Percentiles rank a stretch among this genome's conserved stretches.
These are phyloP conservation scores for Macrophomina tecta DNA, from an alignment of 2,329 filamentous ascomycete genomes.

Conservation along the genomic window DNA sequence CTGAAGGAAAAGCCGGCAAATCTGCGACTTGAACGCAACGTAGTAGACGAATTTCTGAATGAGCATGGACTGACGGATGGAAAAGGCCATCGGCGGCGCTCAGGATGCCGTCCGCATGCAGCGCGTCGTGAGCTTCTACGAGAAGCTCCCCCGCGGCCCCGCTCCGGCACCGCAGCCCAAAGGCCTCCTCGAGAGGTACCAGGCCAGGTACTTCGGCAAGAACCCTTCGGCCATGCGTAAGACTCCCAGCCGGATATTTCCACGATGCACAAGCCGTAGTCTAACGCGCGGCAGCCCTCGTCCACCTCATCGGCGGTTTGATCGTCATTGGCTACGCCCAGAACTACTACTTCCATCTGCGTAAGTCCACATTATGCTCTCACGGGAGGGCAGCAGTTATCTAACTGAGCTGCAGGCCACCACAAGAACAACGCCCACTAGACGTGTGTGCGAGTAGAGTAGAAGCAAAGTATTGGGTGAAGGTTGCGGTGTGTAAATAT, in stretches of 20 bases:
- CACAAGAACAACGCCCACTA: conserved; percentile 99
- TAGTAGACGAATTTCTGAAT: conserved; percentile 29
- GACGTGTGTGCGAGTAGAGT: conserved; percentile 30
- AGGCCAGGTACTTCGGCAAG: conserved; percentile 88
- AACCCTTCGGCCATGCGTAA: conserved; percentile 87
- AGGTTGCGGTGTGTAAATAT: conserved; percentile 28
- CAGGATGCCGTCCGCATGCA: conserved; percentile 98
- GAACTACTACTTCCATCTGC: conserved; percentile 99
- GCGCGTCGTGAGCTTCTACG: conserved; percentile 97
- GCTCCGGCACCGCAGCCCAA: conserved; percentile 83
- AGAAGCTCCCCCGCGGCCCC: conserved; percentile 91
- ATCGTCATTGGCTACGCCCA: conserved; percentile 88
- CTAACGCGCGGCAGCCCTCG: conserved; percentile 68
- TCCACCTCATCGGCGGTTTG: conserved; percentile 82
- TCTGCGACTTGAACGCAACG: neutral
- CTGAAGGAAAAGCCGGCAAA: conserved; percentile 11
- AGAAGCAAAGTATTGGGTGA: conserved; percentile 18
- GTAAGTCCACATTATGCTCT: conserved; percentile 64
- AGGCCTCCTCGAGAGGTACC: conserved; percentile 87
- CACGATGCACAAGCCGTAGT: conserved; percentile 4
- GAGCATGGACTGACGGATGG: conserved; percentile 34
- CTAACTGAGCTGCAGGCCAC: conserved; percentile 69
- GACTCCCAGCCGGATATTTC: conserved; percentile 43
- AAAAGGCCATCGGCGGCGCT: conserved; percentile 88
- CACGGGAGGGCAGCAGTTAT: conserved; percentile 27